These are phyloP conservation scores for Tremella mesenterica DNA, from an alignment of 768 basidiomycete genomes.

Conservation along the genomic window DNA sequence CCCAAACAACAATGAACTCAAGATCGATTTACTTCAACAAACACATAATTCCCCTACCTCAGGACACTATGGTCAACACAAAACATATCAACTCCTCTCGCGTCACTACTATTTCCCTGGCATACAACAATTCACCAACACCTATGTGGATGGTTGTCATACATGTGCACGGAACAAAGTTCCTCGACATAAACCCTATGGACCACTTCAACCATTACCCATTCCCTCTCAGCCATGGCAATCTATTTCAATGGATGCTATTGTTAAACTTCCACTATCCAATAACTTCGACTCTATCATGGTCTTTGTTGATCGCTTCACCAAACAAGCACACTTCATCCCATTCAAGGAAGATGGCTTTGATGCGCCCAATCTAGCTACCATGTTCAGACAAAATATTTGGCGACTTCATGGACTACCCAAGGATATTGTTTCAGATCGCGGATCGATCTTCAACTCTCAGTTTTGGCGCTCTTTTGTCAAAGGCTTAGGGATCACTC, in stretches of 20 bases:
- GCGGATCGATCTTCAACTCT: slow-evolving; percentile 1
- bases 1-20: slow-evolving; percentile 4
- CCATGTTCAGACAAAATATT: not conserved
- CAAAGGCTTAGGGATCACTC: slow-evolving; percentile 3
- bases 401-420: slow-evolving; percentile 5
- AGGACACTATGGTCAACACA: slow-evolving; percentile 39
- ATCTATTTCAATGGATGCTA: slow-evolving; percentile 46
- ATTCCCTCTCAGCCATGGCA: slow-evolving; percentile 42
- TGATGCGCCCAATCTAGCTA: not conserved
- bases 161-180: slow-evolving; percentile 44
- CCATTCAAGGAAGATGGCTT: slow-evolving; percentile 24
- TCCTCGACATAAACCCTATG: slow-evolving; percentile 46
- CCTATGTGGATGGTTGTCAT: slow-evolving; percentile 46
- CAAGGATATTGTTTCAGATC: slow-evolving; percentile 4
- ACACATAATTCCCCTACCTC: slow-evolving; percentile 26
- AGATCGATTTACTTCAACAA: not conserved
- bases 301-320: slow-evolving; percentile 46
- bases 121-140: slow-evolving; percentile 22
- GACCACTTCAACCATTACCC: slow-evolving; percentile 37
- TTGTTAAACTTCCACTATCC: slow-evolving; percentile 36
- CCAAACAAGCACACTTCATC: slow-evolving; percentile 48
- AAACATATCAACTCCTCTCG: slow-evolving; percentile 26
- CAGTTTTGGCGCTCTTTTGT: slow-evolving; percentile 8
- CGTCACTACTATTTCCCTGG: slow-evolving; percentile 41
- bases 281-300: slow-evolving; percentile 46